These are phyloP conservation scores for Pezizomycotina sp. DNA, from an alignment of 2,329 filamentous ascomycete species.

Conservation along the genomic window DNA sequence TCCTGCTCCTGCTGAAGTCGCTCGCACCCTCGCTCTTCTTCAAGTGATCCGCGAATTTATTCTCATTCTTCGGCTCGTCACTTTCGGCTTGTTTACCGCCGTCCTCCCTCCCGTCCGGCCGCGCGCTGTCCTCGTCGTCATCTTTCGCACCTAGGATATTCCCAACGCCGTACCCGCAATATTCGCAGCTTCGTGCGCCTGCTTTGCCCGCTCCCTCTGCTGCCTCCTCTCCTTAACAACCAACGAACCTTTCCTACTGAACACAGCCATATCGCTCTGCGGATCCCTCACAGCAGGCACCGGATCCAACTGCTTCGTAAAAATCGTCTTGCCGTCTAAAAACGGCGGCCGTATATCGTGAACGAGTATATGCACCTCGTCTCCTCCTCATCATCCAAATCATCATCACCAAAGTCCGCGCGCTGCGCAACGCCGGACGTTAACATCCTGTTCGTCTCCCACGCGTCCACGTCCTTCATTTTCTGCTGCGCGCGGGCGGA, in stretches of 20 bases:
- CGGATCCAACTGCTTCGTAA: conserved; percentile 92
- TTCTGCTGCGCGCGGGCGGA: conserved; percentile 65
- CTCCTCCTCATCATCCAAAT: conserved; percentile 77
- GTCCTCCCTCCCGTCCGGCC: conserved; percentile 39
- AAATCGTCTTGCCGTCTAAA: conserved; percentile 82
- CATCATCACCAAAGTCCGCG: conserved; percentile 62
- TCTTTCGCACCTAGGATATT: conserved; percentile 95
- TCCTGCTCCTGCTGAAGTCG: conserved; percentile 84
- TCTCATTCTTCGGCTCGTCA: conserved; percentile 40
- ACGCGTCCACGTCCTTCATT: conserved; percentile 88
- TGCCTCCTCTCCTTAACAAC: conserved; percentile 84
- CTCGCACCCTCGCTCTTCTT: conserved; percentile 70
- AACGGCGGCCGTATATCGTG: conserved; percentile 92
- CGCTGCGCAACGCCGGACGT: conserved; percentile 89
- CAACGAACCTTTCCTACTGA: conserved; percentile 83
- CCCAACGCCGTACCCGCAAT: conserved; percentile 74
- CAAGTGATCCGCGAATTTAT: conserved; percentile 79
- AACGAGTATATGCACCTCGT: conserved; percentile 80
- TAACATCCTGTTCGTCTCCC: conserved; percentile 98
- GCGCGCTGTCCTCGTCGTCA: conserved; percentile 70
- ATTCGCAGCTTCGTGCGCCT: conserved; percentile 88
- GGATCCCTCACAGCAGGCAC: conserved; percentile 82
- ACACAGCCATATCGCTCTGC: conserved; percentile 97
- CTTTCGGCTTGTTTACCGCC: conserved; percentile 47
- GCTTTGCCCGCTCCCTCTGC: conserved; percentile 80